phyloP scores from a whole-genome alignment of 176 grass and related monocot species.

The Raddia guianensis region DNA sequence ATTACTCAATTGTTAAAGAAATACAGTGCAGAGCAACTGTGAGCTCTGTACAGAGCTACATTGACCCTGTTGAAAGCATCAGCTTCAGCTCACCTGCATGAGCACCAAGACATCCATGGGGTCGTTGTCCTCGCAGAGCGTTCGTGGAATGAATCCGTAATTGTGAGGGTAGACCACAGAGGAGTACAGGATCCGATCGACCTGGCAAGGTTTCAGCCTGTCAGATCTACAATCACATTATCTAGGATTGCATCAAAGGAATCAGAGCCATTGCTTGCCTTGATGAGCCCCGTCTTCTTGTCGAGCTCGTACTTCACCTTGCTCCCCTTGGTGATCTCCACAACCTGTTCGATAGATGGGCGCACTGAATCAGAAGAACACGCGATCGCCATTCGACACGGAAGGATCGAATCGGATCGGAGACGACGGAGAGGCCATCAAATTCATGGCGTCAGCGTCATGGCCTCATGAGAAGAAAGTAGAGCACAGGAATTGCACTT shows the following conservation, averaged over 20 bases:
- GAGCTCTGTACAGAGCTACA: not conserved
- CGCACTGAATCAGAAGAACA: too few relatives aligned
- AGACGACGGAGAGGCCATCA: not conserved
- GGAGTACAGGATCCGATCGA: constrained; percentile 84
- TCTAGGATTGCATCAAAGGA: too few relatives aligned
- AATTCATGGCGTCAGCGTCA: not conserved
- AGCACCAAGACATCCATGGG: constrained; percentile 94
- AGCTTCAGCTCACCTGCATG: constrained; percentile 61
- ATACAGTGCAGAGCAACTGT: not conserved
- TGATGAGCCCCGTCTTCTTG: constrained; percentile 96
- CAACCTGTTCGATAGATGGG: constrained; percentile 43
- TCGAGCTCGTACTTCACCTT: constrained; percentile 99
- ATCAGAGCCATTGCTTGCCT: constrained; percentile 35
- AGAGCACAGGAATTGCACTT: too few relatives aligned
- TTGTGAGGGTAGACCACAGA: constrained; percentile 97
- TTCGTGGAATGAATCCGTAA: constrained; percentile 89
- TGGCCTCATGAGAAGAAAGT: too few relatives aligned
- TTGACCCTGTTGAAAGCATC: not conserved
- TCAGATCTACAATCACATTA: not conserved
- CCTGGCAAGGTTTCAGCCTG: constrained; percentile 33
- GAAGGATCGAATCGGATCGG: too few relatives aligned
- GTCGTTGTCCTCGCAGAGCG: constrained; percentile 94
- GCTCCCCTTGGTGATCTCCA: constrained; percentile 93
- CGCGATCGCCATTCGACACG: too few relatives aligned
- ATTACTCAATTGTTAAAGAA: not conserved